Conservation (phyloP, 179 eudicot genomes). For the Heliamphora pulchella region DNA sequence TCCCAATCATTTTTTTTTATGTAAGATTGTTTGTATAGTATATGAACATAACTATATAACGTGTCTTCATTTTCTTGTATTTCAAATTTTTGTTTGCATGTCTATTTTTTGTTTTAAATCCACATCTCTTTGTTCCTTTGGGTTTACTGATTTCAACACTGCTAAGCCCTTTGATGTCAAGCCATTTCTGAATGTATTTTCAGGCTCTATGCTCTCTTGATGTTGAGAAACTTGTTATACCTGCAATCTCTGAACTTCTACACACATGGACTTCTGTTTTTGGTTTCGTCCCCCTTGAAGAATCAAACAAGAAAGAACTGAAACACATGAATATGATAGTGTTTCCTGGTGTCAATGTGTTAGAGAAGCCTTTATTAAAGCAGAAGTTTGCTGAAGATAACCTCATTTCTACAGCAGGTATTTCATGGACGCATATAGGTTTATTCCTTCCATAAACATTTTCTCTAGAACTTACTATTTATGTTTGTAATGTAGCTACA, state of each 20-base stretch:
- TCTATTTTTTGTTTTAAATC: not conserved
- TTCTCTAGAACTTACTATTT: not conserved
- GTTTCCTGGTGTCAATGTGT: slow-evolving; percentile 77
- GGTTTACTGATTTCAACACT: not conserved
- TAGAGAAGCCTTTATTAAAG: slow-evolving; percentile 50
- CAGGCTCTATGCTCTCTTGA: slow-evolving; percentile 62
- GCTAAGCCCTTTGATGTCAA: not conserved
- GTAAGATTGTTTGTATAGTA: not conserved
- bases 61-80: not conserved
- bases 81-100: not conserved
- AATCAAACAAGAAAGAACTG: slow-evolving; percentile 47
- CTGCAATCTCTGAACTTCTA: slow-evolving; percentile 70
- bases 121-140: not conserved
- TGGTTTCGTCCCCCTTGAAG: slow-evolving; percentile 68
- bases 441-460: not conserved
- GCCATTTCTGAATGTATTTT: slow-evolving; percentile 6
- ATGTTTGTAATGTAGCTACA: slow-evolving; percentile 11
- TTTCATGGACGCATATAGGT: not conserved
- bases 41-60: not conserved
- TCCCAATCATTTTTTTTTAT: not conserved
- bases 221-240: slow-evolving; percentile 77
- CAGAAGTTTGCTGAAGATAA: slow-evolving; percentile 20
- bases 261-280: slow-evolving; percentile 81
- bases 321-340: slow-evolving; percentile 57
- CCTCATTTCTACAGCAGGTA: slow-evolving; percentile 37